phyloP scores from a whole-genome alignment of 148 eudicot genomes.

The Chenopodium suecicum region DNA sequence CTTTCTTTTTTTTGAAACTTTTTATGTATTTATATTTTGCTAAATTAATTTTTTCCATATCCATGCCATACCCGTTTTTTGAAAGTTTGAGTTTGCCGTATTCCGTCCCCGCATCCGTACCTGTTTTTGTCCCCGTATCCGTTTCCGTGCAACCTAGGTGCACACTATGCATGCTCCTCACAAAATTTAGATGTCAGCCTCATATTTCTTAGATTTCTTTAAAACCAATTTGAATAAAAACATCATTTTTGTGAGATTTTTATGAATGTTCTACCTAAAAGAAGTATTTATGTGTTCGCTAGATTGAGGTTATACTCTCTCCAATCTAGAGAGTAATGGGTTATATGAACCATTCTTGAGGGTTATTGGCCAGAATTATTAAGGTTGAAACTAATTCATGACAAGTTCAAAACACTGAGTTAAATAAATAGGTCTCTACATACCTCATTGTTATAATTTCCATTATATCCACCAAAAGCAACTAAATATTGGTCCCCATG shows the following conservation, averaged over 20 bases:
- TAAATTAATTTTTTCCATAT: too few species aligned
- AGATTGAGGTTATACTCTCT: not conserved
- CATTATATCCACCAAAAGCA: slow-evolving; percentile 97
- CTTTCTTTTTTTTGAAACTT: too few species aligned
- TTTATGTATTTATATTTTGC: too few species aligned
- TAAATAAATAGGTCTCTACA: not conserved
- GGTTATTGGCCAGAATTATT: not conserved
- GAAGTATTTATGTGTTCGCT: not conserved
- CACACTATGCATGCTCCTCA: not conserved
- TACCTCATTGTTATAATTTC: slow-evolving; percentile 95
- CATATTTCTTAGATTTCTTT: not conserved
- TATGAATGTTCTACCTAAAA: not conserved
- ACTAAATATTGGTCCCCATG: slow-evolving; percentile 66
- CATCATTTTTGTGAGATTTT: not conserved
- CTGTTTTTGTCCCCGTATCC: too few species aligned
- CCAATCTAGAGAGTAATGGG: not conserved
- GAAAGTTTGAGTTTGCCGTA: too few species aligned
- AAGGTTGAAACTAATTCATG: not conserved
- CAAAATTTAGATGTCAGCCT: not conserved
- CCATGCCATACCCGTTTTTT: too few species aligned
- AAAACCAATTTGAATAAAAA: too few species aligned
- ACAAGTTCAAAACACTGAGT: not conserved
- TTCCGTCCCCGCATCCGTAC: too few species aligned
- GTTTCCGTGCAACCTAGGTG: not conserved
- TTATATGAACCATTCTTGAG: slow-evolving; percentile 3